Base-by-base conservation (phyloP, 768 basidiomycete species). In the Collybiopsis luxurians region DNA sequence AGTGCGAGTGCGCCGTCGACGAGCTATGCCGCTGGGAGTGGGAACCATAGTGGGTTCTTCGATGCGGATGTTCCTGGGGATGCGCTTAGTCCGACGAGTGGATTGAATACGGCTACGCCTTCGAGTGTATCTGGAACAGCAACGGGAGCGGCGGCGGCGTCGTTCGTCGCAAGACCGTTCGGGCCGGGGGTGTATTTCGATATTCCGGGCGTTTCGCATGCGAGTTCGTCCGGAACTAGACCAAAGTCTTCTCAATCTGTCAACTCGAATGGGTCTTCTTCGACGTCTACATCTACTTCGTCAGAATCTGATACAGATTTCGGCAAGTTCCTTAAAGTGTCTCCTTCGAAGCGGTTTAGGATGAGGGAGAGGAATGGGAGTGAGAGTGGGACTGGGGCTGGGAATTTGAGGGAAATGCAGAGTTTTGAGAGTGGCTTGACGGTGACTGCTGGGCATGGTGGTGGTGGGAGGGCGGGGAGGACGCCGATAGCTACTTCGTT, bases 341-440 rank as follows among this genome's bases (percentile, higher is more conserved):
- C 17, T 49, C 19, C 48, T n/a, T 10, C 50, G 2, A 11, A 34
- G 36, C 19, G 31, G 19, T 7, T 31, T 6, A 34, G 30, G 19
- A 34, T 13, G 6, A 34, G 31, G 31, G 31, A 13, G 6, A 13
- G 31, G 31, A 34, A 5, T 13, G 31, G 31, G 31, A 13, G 31
- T 34, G 31, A 34, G 13, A 34, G 13, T 34, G 31, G 42, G 6
- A n/a, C 17, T 44, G 42, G 42, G 6, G 5, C 17, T 44, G n/a
- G 42, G 6, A 19, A 77, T 42, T 67, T 94, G n/a, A 86, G 90
- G 23, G 87, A 87, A 67, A 89, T 92, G 86, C 90, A 92, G 61
- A 90, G 89, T 0, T 94, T 93, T 65, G 92, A 94, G 61, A 92
- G 90, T 3, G 85, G 85, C 1, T 68, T 89, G 36, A 94, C 92